phyloP scores from a whole-genome alignment of 805 yeast genomes.

The Priceomyces medius region DNA sequence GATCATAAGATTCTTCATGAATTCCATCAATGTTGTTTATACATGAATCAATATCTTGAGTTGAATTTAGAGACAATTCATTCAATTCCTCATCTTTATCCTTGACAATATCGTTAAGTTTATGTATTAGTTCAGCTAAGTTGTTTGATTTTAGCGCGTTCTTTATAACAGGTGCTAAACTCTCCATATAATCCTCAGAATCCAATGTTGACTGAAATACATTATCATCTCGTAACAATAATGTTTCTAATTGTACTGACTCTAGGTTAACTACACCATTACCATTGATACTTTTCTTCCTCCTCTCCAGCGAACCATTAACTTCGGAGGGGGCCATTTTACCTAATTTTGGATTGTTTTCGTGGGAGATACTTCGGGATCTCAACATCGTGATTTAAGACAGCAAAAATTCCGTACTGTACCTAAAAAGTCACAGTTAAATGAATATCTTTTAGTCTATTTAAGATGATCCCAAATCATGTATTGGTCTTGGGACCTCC shows the following conservation, averaged over 20 bases:
- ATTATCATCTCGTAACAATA: slow-evolving; percentile 41
- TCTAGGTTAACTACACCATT: slow-evolving; percentile 15
- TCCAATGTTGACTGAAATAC: slow-evolving; percentile 46
- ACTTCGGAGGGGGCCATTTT: slow-evolving; percentile 12
- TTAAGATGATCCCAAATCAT: slow-evolving; percentile 33
- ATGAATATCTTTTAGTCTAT: background rate
- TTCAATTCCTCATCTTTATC: slow-evolving; percentile 65
- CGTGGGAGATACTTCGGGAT: no score
- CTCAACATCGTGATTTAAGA: no score
- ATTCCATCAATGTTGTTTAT: slow-evolving; percentile 64
- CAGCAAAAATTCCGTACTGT: background rate
- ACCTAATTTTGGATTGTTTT: background rate
- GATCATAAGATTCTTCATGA: slow-evolving; percentile 52
- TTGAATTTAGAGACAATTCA: slow-evolving; percentile 58
- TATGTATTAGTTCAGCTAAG: slow-evolving; percentile 54
- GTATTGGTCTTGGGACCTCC: slow-evolving; percentile 48
- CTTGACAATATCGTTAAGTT: slow-evolving; percentile 55
- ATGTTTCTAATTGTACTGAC: slow-evolving; percentile 33
- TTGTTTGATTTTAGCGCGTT: slow-evolving; percentile 56
- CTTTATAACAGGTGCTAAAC: slow-evolving; percentile 72
- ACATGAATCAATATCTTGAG: slow-evolving; percentile 55
- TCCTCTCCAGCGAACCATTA: slow-evolving; percentile 6
- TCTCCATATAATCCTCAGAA: slow-evolving; percentile 74
- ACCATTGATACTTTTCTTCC: slow-evolving; percentile 2
- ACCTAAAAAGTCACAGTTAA: no score